Percentiles rank a stretch among this genome's conserved stretches.
These are phyloP conservation scores for Cardamine chenopodiifolia DNA, from an alignment of 345 rosid genomes.

Conservation along the genomic window DNA sequence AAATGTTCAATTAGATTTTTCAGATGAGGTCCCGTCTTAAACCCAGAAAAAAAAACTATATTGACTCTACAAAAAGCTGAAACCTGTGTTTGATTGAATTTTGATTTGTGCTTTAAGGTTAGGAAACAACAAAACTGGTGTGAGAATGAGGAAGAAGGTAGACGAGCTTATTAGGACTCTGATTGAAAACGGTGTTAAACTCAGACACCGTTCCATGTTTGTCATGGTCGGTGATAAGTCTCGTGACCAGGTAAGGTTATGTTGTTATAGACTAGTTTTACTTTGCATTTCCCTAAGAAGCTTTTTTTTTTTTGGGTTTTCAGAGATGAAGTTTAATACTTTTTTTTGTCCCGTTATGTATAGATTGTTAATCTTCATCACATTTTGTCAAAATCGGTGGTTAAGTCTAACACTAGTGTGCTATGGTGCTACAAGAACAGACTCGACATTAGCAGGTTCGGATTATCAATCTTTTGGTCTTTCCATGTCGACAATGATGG, in stretches of 20 bases:
- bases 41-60: not conserved
- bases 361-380: conserved; percentile 95
- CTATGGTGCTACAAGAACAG: conserved; percentile 95
- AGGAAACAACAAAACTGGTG: conserved; percentile 7
- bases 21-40: not conserved
- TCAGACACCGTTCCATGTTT: conserved; percentile 86
- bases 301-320: not conserved
- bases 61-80: not conserved
- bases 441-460: conserved; percentile 94
- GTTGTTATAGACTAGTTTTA: not conserved
- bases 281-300: conserved; percentile 35
- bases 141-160: conserved; percentile 92
- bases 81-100: conserved; percentile 11
- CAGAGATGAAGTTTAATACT: conserved; percentile 1
- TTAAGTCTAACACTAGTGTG: conserved; percentile 71
- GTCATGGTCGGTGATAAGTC: conserved; percentile 93
- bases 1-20: not conserved
- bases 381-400: conserved; percentile 72
- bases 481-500: not conserved
- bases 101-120: conserved; percentile 10
- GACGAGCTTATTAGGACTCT: conserved; percentile 91
- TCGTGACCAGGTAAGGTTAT: conserved; percentile 52
- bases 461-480: conserved; percentile 17
- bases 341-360: not conserved
- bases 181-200: conserved; percentile 89